Evolutionary conservation across 1,139 yeast species (phyloP), one percentile per base, ranked within the genome.

Genomic region (Kurtzmaniella quercitrusa): DNA sequence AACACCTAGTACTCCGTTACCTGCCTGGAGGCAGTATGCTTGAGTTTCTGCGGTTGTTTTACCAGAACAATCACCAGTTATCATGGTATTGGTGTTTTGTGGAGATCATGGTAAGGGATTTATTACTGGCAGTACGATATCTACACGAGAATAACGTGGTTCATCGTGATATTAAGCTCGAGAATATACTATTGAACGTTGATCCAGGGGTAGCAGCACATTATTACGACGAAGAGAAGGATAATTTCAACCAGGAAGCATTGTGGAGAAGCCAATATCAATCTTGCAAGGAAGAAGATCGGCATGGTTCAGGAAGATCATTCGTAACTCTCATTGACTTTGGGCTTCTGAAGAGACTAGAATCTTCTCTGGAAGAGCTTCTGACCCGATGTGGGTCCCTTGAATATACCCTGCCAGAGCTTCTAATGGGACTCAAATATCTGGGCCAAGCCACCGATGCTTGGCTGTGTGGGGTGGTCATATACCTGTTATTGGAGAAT

Each of bases 381-480:
- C 73, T 85, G 2, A 91, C 98, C 1, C 67, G 98, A 46, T 93
- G 98, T 63, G 98, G 98, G 0, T 86, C 96, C 1, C 96, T 89
- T 51, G 98, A 93, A 60, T 93, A 93, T 54, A 95, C 93, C 2
- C 83, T 96, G 0, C 98, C 98, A 0, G 98, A 93, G 60, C 68
- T 93, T 31, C 68, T 93, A 37, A 81, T 93, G 82, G 98, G 98
- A 0, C 73, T 88, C 46, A 83, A 88, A 16, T 93, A 93, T 58
- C 91, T 91, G 57, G 98, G 98, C 2, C 77, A 85, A 44, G 79
- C 87, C 50, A 85, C 94, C 38, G 98, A 93, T 58, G 75, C 93
- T 14, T 93, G 98, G 98, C 88, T 97, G 1, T 65, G 90, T 7
- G 98, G 98, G 1, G 98, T 91, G 3, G 69, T 90, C n/a, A 65